Conservation (phyloP, 2,329 filamentous ascomycete genomes). For the Fusarium citri region DNA sequence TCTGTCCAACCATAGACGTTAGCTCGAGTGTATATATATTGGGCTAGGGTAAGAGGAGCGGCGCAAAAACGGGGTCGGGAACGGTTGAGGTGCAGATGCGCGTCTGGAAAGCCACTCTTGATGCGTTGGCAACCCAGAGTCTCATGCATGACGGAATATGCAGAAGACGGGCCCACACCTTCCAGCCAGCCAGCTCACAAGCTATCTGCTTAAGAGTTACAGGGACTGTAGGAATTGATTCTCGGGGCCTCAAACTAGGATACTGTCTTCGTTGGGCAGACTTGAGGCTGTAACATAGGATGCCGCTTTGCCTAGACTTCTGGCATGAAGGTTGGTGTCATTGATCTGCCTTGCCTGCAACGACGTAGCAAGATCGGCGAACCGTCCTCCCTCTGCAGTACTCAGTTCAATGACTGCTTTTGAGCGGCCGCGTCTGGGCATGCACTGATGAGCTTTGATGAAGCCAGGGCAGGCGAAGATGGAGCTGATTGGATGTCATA, state of each 20-base stretch:
- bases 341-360: slow-evolving; percentile 7
- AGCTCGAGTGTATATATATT: slow-evolving; percentile 50
- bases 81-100: slow-evolving; percentile 45
- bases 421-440: slow-evolving; percentile 28
- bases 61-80: slow-evolving; percentile 38
- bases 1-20: slow-evolving; percentile 54
- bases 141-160: slow-evolving; percentile 71
- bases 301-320: background rate
- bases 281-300: slow-evolving; percentile 1
- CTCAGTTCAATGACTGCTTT: slow-evolving; percentile 2
- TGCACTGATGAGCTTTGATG: slow-evolving; percentile 27
- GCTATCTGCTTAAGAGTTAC: slow-evolving; percentile 16
- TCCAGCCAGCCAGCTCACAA: slow-evolving; percentile 41
- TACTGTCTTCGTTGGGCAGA: slow-evolving; percentile 20
- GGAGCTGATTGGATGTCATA: slow-evolving; percentile 39
- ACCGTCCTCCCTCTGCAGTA: slow-evolving; percentile 16
- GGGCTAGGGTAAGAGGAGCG: slow-evolving; percentile 41
- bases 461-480: slow-evolving; percentile 9
- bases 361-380: slow-evolving; percentile 19
- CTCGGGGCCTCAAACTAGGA: slow-evolving; percentile 33
- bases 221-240: slow-evolving; percentile 25
- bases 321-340: slow-evolving; percentile 6
- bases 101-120: slow-evolving; percentile 50
- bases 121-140: slow-evolving; percentile 52
- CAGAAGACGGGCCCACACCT: slow-evolving; percentile 51